Base-by-base conservation (phyloP, 2,329 filamentous ascomycete genomes). In the Trichophyton simii region DNA sequence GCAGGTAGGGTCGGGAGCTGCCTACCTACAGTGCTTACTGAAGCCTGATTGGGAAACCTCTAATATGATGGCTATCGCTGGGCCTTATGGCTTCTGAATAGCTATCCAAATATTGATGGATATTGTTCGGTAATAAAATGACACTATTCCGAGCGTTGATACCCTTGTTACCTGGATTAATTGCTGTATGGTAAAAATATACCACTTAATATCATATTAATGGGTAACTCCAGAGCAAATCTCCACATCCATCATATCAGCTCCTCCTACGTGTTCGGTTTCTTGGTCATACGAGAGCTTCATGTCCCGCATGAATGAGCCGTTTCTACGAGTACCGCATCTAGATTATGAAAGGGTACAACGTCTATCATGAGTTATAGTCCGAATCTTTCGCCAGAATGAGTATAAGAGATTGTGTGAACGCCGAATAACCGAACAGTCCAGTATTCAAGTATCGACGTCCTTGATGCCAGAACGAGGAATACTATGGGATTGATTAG, bases 101-200 rank as follows among this genome's bases (percentile, higher is more conserved):
- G 9, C 22, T 31, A 41, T 70, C 67, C 57, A 67, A 71, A 2
- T 66, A 54, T 9, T 42, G 2, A 60, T 70, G 70, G 11, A 69
- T 54, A 46, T 62, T 44, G 2, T 22, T 13, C 2, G 20, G 52
- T 2, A 71, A 63, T 8, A 71, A 64, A 15, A 71, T 31, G 5
- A 70, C 70, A 63, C 70, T 71, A 55, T 70, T 67, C 8, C 67
- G 52, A 18, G 67, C 69, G 58, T 70, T 67, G n/a, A 71, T 58
- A 18, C 58, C 69, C 1, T 20, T 59, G 18, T 61, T 62, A 8
- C 60, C 61, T 57, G 55, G 20, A 38, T 36, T 18, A 36, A 41
- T 59, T 70, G 66, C 34, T 67, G 63, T 6, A 63, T 65, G 4
- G 66, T 36, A 18, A 57, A 22, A n/a, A 34, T 9, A 28, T 8